Evolutionary conservation across 768 basidiomycete species (phyloP).

Genomic region (Rhizopogon vesiculosus): DNA sequence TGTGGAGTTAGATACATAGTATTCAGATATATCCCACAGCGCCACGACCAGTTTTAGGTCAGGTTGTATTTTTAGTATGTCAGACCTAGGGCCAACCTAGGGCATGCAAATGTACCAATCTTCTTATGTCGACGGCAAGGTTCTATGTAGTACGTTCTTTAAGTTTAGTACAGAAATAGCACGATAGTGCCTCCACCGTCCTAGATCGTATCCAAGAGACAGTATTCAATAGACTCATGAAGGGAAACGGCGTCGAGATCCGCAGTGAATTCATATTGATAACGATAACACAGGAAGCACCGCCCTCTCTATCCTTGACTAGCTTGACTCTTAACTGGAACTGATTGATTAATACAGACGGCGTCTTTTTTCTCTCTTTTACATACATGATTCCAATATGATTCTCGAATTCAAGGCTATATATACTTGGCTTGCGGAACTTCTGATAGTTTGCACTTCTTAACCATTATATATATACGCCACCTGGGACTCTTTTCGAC

Average conservation of each 20-base stretch:
- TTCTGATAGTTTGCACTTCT: background rate
- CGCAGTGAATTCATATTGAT: no score
- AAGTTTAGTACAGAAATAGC: background rate
- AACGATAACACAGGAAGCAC: background rate
- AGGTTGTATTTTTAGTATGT: background rate
- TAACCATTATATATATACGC: no score
- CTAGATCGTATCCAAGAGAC: background rate
- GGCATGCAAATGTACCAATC: background rate
- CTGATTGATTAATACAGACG: background rate
- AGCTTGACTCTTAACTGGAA: no score
- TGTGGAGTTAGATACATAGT: background rate
- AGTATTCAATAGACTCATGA: background rate
- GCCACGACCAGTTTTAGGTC: background rate
- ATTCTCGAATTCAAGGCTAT: background rate
- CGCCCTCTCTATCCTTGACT: no score
- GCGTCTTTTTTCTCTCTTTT: background rate
- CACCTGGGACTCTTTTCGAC: background rate
- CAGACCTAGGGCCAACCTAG: background rate
- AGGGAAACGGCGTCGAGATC: no score
- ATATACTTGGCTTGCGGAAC: background rate
- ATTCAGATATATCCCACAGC: background rate
- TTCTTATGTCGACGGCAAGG: no score
- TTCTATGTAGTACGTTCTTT: background rate
- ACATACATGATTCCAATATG: background rate
- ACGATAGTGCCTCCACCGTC: background rate